phyloP scores from a whole-genome alignment of 2,329 filamentous ascomycete genomes.

The Gyromitra esculenta region DNA sequence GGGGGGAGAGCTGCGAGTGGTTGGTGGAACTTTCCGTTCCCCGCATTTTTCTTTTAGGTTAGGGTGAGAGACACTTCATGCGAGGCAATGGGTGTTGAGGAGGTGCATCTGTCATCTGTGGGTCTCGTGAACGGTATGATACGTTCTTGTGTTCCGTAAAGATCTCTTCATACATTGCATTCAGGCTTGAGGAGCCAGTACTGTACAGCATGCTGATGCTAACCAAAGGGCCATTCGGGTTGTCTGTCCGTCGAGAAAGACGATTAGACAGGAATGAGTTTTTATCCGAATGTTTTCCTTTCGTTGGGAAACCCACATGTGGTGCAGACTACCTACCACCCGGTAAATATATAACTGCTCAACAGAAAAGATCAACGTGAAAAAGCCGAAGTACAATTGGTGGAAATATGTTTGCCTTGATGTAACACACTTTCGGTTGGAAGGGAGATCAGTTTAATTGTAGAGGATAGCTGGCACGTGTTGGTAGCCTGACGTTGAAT shows the following conservation, averaged over 20 bases:
- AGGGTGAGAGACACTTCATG: constrained; percentile 43
- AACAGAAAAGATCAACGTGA: constrained; percentile 7
- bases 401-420: constrained; percentile 15
- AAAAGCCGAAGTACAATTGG: constrained; percentile 14
- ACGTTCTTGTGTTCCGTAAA: constrained; percentile 31
- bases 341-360: constrained; percentile 21
- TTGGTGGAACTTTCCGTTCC: constrained; percentile 51
- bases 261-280: constrained; percentile 17
- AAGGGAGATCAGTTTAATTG: constrained; percentile 22
- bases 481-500: not conserved
- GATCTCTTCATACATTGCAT: constrained; percentile 28
- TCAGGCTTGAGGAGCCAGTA: constrained; percentile 8
- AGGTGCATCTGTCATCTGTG: constrained; percentile 50
- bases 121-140: constrained; percentile 50
- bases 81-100: constrained; percentile 25
- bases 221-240: constrained; percentile 23
- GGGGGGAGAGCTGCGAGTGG: not conserved
- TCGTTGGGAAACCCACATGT: constrained; percentile 23
- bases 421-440: constrained; percentile 12
- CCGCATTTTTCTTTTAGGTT: constrained; percentile 47
- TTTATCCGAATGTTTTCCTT: constrained; percentile 33
- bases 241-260: constrained; percentile 20
- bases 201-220: constrained; percentile 17
- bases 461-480: constrained; percentile 33
- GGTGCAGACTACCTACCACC: not conserved